A percentile compares a stretch with the other conserved stretches of the same genome.
Evolutionary conservation across 2,329 filamentous ascomycete species (phyloP).

Genomic region (Endothia cerciana): DNA sequence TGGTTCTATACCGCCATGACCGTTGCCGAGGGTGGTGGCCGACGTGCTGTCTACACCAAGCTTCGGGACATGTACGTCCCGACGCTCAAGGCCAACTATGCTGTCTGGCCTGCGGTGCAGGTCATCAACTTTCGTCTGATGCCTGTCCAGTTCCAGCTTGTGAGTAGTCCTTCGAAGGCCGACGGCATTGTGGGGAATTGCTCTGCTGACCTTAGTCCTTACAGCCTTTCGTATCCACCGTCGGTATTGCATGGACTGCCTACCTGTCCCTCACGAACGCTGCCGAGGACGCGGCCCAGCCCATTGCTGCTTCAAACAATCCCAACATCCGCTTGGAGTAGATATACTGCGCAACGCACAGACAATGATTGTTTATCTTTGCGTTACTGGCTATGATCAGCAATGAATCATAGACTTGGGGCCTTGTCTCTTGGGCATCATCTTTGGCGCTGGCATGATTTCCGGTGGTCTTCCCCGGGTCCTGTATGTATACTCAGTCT

Average conservation of each 20-base stretch:
- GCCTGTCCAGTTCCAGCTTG: conserved; percentile 94
- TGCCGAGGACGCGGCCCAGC: conserved; percentile 65
- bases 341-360: neutral
- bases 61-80: conserved; percentile 92
- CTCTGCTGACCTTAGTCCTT: conserved; percentile 25
- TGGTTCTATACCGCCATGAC: conserved; percentile 98
- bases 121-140: conserved; percentile 95
- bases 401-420: conserved; percentile 12
- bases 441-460: conserved; percentile 19
- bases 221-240: conserved; percentile 91
- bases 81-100: conserved; percentile 92
- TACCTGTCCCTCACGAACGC: conserved; percentile 93
- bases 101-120: conserved; percentile 95
- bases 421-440: conserved; percentile 17
- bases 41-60: conserved; percentile 78
- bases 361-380: neutral
- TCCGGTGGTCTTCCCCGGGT: conserved; percentile 1
- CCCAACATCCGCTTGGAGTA: conserved; percentile 43
- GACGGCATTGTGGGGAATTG: neutral
- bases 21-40: conserved; percentile 86
- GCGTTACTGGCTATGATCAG: neutral
- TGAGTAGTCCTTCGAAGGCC: conserved; percentile 53
- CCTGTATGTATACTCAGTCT: neutral
- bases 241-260: conserved; percentile 97
- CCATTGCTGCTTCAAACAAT: conserved; percentile 37